Evolutionary conservation across 2,329 filamentous ascomycete species (phyloP), one percentile per base, ranked within the genome.

Genomic region (Helotiales sp.): DNA sequence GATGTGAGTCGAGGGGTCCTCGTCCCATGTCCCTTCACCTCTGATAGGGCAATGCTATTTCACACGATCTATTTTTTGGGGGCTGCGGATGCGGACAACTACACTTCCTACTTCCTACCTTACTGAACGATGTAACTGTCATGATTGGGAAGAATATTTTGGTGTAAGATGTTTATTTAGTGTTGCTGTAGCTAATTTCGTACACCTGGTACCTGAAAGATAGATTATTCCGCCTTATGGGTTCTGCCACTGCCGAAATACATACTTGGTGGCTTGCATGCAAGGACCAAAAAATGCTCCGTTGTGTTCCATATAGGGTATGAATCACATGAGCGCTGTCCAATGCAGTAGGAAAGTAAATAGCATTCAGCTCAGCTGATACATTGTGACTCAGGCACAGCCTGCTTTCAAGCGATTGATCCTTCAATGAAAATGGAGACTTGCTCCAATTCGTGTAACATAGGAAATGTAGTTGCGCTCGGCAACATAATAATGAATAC

Each of bases 361-460:
- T 31, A 30, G 17, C 17, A 2, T 52, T 29, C 49, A 52, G 49
- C 49, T 7, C 49, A 52, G 49, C 49, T 52, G 34, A 50, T 46
- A 42, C 31, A 36, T 29, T 31, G 33, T 44, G 22, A 36, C 22
- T 42, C 30, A 52, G 57, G 57, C 57, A 13, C 53, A 56, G 57
- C 57, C 57, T 57, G 57, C 38, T 54, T 46, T 34, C 29, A 49
- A 42, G 24, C n/a, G 34, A 57, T 53, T 44, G n/a, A n/a, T n/a
- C 55, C 42, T 48, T 33, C 50, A 59, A 65, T 58, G 56, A 62
- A 64, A 63, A 62, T 59, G 17, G 17, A n/a, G n/a, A 63, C 63
- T 69, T 61, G 66, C 64, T 66, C 63, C 65, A 63, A 64, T 62
- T 63, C 48, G 59, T 27, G 40, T 52, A n/a, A 33, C 25, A 49